phyloP scores from a whole-genome alignment of 352 stramenopile genomes.

The Thalassiosira livingstoniorum region DNA sequence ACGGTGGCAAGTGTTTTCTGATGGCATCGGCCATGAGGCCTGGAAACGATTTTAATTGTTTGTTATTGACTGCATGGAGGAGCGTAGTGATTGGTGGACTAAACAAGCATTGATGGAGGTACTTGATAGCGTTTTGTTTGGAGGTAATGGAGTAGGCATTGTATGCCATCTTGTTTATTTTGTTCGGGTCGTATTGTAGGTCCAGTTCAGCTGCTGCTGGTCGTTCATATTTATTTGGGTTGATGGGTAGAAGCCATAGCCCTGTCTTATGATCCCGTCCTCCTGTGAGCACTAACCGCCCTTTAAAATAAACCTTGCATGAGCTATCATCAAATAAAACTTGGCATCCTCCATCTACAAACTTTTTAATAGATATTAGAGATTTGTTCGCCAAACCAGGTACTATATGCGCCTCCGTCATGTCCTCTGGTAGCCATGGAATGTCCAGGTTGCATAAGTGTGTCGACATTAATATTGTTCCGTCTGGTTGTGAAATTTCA shows the following conservation, averaged over 20 bases:
- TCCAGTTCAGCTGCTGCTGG: not conserved
- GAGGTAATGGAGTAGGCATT: conserved; percentile 9
- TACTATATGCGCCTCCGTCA: conserved; percentile 47
- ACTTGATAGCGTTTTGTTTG: conserved; percentile 21
- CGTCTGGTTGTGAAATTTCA: conserved; percentile 30
- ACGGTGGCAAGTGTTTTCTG: conserved; percentile 1
- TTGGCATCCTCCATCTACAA: conserved; percentile 39
- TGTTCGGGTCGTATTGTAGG: not conserved
- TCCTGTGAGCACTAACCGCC: conserved; percentile 2
- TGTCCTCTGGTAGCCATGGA: conserved; percentile 19
- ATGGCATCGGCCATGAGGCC: not conserved
- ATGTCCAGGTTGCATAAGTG: conserved; percentile 45
- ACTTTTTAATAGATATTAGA: conserved; percentile 31
- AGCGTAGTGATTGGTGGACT: conserved; percentile 3
- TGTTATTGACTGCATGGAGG: conserved; percentile 27
- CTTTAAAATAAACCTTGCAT: conserved; percentile 29
- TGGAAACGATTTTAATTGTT: not conserved
- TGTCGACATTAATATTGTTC: conserved; percentile 14
- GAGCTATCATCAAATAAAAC: conserved; percentile 23
- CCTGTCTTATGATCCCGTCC: conserved; percentile 2
- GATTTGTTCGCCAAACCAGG: conserved; percentile 31
- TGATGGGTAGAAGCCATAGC: conserved; percentile 10
- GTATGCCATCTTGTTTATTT: not conserved
- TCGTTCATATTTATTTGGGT: not conserved
- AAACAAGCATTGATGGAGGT: conserved; percentile 26